Conservation (phyloP, 1,139 yeast species). For the Wickerhamomyces sp. region DNA sequence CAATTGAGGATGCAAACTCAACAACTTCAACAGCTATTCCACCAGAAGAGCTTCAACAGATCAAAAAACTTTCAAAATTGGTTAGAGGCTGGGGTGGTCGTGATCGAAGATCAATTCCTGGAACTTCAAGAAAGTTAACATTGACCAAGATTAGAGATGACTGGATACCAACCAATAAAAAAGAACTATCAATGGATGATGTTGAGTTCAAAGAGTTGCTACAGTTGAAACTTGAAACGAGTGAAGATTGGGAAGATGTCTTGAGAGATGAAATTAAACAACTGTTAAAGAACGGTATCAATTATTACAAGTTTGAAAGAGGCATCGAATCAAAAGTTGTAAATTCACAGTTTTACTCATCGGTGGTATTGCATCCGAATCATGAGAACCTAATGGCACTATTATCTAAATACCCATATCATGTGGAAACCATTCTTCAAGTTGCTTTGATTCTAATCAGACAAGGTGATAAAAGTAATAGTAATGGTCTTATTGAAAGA, state of each 20-base stretch:
- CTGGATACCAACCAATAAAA: constrained; percentile 69
- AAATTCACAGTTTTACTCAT: constrained; percentile 58
- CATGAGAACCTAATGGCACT: constrained; percentile 60
- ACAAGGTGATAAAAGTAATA: constrained; percentile 70
- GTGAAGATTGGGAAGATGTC: constrained; percentile 44
- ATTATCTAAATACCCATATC: constrained; percentile 63
- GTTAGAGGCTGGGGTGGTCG: constrained; percentile 83
- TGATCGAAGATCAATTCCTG: constrained; percentile 66
- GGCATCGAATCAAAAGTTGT: constrained; percentile 36
- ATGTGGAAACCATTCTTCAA: constrained; percentile 73
- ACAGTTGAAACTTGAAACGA: constrained; percentile 32
- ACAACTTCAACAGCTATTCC: constrained; percentile 46
- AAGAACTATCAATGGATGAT: constrained; percentile 62
- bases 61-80: constrained; percentile 54
- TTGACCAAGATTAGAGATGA: constrained; percentile 75
- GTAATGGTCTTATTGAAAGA: constrained; percentile 70
- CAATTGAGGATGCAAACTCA: constrained; percentile 70
- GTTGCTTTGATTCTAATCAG: constrained; percentile 70
- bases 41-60: constrained; percentile 63
- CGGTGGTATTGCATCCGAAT: constrained; percentile 66
- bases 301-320: constrained; percentile 50
- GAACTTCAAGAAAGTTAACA: constrained; percentile 60
- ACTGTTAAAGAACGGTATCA: constrained; percentile 45
- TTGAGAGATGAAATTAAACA: constrained; percentile 40
- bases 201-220: constrained; percentile 37